Evolutionary conservation across 495 filamentous ascomycete species (phyloP).

Genomic region (Aspergillus carlsbadensis): DNA sequence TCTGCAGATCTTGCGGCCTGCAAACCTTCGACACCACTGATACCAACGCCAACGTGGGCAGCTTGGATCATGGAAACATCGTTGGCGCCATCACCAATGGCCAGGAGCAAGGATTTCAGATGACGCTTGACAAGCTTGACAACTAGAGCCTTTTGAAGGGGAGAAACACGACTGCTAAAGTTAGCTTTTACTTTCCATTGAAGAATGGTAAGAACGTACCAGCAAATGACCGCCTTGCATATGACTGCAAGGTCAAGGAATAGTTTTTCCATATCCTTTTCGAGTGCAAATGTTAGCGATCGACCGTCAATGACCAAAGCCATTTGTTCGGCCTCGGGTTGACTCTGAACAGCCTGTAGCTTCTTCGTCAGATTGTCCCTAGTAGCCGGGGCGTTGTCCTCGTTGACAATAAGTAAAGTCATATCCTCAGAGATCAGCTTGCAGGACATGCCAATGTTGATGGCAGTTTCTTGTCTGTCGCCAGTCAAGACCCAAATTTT

Average conservation of each 20-base stretch:
- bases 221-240: constrained; percentile 99
- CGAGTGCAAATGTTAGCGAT: constrained; percentile 89
- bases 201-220: constrained; percentile 45
- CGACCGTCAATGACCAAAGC: constrained; percentile 98
- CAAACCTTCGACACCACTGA: constrained; percentile 97
- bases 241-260: constrained; percentile 91
- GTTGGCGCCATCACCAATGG: constrained; percentile 97
- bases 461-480: constrained; percentile 97
- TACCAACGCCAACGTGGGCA: constrained; percentile 97
- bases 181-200: constrained; percentile 13
- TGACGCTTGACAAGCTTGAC: constrained; percentile 99
- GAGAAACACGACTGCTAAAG: constrained; percentile 76
- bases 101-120: constrained; percentile 85
- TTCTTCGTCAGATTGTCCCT: constrained; percentile 89
- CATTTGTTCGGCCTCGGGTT: constrained; percentile 82
- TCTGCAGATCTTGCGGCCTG: constrained; percentile 96
- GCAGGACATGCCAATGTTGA: constrained; percentile 99
- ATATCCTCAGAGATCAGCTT: constrained; percentile 99
- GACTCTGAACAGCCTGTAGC: constrained; percentile 77
- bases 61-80: constrained; percentile 99
- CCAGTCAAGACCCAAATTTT: constrained; percentile 99
- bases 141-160: constrained; percentile 96
- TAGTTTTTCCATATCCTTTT: constrained; percentile 88
- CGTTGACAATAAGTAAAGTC: constrained; percentile 95
- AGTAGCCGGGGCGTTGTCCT: constrained; percentile 73